phyloP scores from a whole-genome alignment of 768 basidiomycete genomes.

The Tylopilus subfusipes region DNA sequence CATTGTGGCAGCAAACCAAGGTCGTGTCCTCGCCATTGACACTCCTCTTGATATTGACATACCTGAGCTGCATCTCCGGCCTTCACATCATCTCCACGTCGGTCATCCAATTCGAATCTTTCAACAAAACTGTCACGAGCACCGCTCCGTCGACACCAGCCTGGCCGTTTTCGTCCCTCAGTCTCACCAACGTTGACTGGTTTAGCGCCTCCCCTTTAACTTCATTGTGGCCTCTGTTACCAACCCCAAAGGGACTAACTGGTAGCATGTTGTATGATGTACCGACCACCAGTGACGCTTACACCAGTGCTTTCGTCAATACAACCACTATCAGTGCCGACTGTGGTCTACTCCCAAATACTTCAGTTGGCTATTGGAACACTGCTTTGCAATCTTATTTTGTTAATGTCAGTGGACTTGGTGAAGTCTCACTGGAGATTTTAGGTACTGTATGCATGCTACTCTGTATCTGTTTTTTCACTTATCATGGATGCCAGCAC shows the following conservation, averaged over 20 bases:
- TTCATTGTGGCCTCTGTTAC: not conserved
- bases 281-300: not conserved
- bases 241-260: conserved; percentile 10
- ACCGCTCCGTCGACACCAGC: not conserved
- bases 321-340: conserved; percentile 14
- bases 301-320: conserved; percentile 13
- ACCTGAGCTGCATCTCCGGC: conserved; percentile 3
- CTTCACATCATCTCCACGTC: conserved; percentile 16
- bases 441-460: too few species aligned
- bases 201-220: not conserved
- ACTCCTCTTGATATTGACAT: not conserved
- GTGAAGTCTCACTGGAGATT: not conserved
- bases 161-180: not conserved
- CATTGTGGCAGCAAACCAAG: conserved; percentile 20
- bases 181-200: not conserved
- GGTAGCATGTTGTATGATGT: conserved; percentile 18
- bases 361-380: not conserved
- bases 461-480: too few species aligned
- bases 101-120: not conserved
- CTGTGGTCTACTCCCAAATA: conserved; percentile 15
- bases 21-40: conserved; percentile 2
- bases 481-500: too few species aligned
- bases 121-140: not conserved
- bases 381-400: not conserved
- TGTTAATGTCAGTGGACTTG: conserved; percentile 6